These are phyloP conservation scores for Xylaria sp. DNA, from an alignment of 2,329 filamentous ascomycete species.

Conservation along the genomic window DNA sequence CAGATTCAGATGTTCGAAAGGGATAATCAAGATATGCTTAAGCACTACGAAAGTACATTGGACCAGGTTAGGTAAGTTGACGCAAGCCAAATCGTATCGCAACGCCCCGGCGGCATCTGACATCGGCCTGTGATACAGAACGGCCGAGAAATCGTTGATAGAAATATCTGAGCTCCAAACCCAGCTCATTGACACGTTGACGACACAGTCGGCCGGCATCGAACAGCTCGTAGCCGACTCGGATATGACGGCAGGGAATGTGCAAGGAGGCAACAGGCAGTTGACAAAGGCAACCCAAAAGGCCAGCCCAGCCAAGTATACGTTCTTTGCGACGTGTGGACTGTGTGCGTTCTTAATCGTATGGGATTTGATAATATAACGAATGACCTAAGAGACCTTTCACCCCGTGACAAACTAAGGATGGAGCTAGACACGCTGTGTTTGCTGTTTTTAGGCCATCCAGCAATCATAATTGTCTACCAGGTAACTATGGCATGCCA, in stretches of 20 bases:
- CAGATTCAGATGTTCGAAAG: conserved; percentile 93
- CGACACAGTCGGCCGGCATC: conserved; percentile 87
- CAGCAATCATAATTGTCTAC: not conserved
- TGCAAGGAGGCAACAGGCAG: conserved; percentile 90
- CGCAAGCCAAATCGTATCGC: not conserved
- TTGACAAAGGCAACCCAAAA: conserved; percentile 83
- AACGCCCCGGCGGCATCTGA: not conserved
- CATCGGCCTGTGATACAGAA: conserved; percentile 60
- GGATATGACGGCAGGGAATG: conserved; percentile 82
- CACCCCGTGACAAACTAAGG: conserved; percentile 7
- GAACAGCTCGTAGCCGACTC: conserved; percentile 89
- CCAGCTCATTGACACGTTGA: conserved; percentile 85
- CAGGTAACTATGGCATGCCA: not conserved
- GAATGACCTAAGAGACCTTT: not conserved
- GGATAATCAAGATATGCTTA: conserved; percentile 92
- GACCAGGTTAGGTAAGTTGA: conserved; percentile 88
- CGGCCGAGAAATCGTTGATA: conserved; percentile 87
- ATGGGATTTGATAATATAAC: conserved; percentile 77
- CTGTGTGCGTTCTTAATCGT: conserved; percentile 79
- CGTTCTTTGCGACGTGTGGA: conserved; percentile 83
- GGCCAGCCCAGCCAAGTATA: conserved; percentile 77
- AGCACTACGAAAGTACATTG: conserved; percentile 92
- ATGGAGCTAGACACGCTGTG: conserved; percentile 9
- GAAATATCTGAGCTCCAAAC: conserved; percentile 95
- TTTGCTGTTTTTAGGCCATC: not conserved